Evolutionary conservation across 192 early-diverging fungal species (phyloP).

Genomic region (Umbelopsis isabellina): DNA sequence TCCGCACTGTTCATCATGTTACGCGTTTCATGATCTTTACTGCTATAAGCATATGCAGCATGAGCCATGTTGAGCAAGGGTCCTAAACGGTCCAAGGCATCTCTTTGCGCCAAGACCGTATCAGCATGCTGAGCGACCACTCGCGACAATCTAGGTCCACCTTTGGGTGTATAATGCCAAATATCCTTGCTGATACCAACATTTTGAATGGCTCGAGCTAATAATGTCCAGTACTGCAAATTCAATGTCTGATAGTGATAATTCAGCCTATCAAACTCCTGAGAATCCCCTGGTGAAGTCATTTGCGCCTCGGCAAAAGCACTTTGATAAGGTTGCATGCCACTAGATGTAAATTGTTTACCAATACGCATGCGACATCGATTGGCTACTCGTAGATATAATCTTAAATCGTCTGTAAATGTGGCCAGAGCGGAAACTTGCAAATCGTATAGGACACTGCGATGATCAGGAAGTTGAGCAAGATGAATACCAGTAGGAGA

Average conservation of each 20-base stretch:
- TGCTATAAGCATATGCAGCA: constrained; percentile 42
- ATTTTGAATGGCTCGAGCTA: constrained; percentile 58
- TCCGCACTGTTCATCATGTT: constrained; percentile 21
- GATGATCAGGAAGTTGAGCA: constrained; percentile 60
- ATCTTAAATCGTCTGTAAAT: constrained; percentile 57
- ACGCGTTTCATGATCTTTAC: constrained; percentile 18
- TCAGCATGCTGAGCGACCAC: constrained; percentile 49
- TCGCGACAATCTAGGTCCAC: constrained; percentile 45
- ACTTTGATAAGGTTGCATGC: constrained; percentile 37
- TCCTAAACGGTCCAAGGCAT: constrained; percentile 31
- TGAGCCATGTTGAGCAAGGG: constrained; percentile 56
- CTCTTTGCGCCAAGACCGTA: constrained; percentile 33
- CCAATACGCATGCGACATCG: constrained; percentile 65
- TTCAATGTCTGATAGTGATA: constrained; percentile 52
- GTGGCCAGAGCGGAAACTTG: constrained; percentile 57
- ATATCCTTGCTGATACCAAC: constrained; percentile 52
- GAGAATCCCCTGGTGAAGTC: neutral
- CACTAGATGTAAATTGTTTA: constrained; percentile 52
- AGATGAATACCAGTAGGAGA: constrained; percentile 54
- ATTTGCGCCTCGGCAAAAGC: neutral
- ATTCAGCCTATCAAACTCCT: neutral
- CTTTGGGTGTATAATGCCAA: constrained; percentile 56
- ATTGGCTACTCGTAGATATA: constrained; percentile 58
- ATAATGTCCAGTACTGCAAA: constrained; percentile 61
- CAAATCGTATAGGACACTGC: constrained; percentile 58